phyloP scores from a whole-genome alignment of 257 asterid genomes.

The Solanum lignicaule region DNA sequence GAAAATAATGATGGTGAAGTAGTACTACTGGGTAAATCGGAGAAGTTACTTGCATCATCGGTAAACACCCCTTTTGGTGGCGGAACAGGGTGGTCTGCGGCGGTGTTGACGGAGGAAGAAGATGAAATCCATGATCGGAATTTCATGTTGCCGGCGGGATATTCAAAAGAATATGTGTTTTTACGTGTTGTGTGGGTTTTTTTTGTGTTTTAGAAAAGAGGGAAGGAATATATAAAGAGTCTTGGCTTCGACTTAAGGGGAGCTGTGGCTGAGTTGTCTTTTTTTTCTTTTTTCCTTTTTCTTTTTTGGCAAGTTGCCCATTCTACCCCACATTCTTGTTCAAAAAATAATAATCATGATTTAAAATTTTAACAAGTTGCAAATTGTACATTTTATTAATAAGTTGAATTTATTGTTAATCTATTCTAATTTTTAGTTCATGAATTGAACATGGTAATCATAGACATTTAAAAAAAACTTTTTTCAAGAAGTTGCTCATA shows the following conservation, averaged over 20 bases:
- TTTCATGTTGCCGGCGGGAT: constrained; percentile 30
- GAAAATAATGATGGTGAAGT: constrained; percentile 30
- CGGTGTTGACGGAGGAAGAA: constrained; percentile 30
- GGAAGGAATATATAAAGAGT: background rate
- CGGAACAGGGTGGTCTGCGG: background rate
- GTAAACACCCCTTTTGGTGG: background rate
- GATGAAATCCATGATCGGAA: constrained; percentile 51
- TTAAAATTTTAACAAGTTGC: background rate
- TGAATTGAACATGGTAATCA: background rate
- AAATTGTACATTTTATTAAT: background rate
- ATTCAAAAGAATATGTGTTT: background rate
- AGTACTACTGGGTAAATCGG: constrained; percentile 22
- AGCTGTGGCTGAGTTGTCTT: background rate
- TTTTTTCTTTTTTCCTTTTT: background rate
- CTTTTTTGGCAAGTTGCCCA: background rate
- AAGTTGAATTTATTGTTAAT: background rate
- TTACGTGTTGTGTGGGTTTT: no score
- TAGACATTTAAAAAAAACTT: background rate
- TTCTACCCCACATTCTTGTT: background rate
- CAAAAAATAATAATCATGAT: background rate
- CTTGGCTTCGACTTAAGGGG: background rate
- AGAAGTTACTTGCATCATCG: constrained; percentile 14
- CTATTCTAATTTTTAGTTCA: background rate
- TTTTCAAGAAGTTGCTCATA: background rate
- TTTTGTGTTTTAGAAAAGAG: background rate